Evolutionary conservation across 1,284 basidiomycete species (phyloP), one percentile per base, ranked within the genome.

Genomic region (Ceratobasidium sp.): DNA sequence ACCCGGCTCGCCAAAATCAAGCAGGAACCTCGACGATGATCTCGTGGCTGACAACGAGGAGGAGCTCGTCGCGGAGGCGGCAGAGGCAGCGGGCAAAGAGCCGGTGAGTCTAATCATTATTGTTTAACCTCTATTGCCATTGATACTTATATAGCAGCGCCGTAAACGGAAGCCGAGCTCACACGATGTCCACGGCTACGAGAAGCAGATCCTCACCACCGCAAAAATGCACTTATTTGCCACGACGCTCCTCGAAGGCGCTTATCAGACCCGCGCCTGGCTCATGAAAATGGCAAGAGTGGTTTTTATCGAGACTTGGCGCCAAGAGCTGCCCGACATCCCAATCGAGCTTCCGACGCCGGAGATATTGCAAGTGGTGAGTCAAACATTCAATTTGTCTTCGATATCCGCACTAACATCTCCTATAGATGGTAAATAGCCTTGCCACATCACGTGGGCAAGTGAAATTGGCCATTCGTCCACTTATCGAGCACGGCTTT

Each of bases 211-310:
- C 18, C 44, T 67, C 5, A 48, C 65, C 12, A 23, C 44, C 3
- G 65, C 65, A 6, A 67, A 67, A n/a, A 20, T 44, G 33, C 41
- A 50, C 65, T 10, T 67, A 7, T 48, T 67, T 50, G 65, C 65
- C 23, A 16, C 23, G 3, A 27, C 44, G 7, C 65, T 67, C 10
- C 4, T 67, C 5, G 65, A 67, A 44, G 65, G 65, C n/a, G 8
- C 44, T 8, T 67, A 67, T 41, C 65, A 44, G n/a, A 67, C 65
- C 10, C 41, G 65, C 16, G 38, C 8, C 5, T 7, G 12, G 20
- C 14, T 48, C 23, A 12, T 67, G 23, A 18, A 14, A 3, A 8
- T 14, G 65, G 14, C 65, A 4, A 16, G 2, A 3, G 3, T 8
- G 33, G 44, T 67, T 16, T 50, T 41, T 50, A 38, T 44, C 4